Base-by-base conservation (phyloP, 768 basidiomycete species). In the Amanita rimosa region DNA sequence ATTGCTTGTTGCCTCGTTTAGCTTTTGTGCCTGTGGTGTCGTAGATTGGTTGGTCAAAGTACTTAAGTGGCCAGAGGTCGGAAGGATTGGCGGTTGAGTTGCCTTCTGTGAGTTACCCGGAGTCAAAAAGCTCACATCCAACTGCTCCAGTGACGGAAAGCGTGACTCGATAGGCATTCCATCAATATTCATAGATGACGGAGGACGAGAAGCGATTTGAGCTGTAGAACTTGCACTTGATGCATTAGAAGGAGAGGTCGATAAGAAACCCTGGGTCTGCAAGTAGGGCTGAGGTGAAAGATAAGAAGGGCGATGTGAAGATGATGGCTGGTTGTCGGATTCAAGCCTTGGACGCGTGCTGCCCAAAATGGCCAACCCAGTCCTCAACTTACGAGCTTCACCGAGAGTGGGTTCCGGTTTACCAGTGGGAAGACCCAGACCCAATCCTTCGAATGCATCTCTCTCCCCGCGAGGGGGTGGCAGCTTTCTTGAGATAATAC, bases 101-200 rank as follows among this genome's bases (percentile, higher is more conserved):
- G 35, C 5, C 6, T 8, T 46, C 13, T 35, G 45, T 22, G 19
- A 26, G n/a, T 21, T 24, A 17, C 22, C 34, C 21, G 35, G n/a
- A 13, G 54, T 13, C 11, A 58, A 56, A 52, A 78, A 75, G 8
- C 67, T 66, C 19, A 78, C 75, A 62, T 90, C 84, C 5, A 94
- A 68, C 51, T 87, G 85, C 60, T 95, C 93, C 36, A 96, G 67
- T 0, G 93, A 86, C 0, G 93, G 93, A 62, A 88, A 96, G 46
- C 88, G 74, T 26, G 79, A 73, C 62, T 93, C 90, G 14, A 71
- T 75, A 37, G 74, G 67, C 19, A 73, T 60, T 26, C 72, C 69
- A 17, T 72, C 68, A 35, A 59, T 57, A 35, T 67, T 53, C 22
- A 46, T 41, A 19, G 58, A 44, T 7, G 57, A 42, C 13, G 58